Conservation (phyloP, 331 rosid species). For the Phaseolus coccineus region DNA sequence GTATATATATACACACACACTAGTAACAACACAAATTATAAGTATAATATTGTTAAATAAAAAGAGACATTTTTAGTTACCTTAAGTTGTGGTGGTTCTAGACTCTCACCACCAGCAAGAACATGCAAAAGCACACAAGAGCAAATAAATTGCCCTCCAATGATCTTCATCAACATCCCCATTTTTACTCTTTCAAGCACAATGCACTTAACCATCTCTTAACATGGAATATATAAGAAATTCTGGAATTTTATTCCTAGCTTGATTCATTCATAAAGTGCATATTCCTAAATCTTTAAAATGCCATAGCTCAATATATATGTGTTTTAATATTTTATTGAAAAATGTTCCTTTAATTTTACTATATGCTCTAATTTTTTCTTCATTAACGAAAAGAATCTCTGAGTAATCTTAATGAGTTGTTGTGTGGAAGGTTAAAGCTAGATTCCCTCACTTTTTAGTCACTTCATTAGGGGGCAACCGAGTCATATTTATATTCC, state of each 20-base stretch:
- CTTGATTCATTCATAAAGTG: conserved; percentile 59
- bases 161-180: conserved; percentile 41
- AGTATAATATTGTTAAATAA: background rate
- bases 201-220: background rate
- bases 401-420: conserved; percentile 31
- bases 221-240: conserved; percentile 26
- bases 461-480: conserved; percentile 35
- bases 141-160: conserved; percentile 28
- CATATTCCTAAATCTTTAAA: conserved; percentile 42
- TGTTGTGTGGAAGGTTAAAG: conserved; percentile 40
- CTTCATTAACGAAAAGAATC: conserved; percentile 51
- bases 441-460: conserved; percentile 40
- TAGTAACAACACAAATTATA: background rate
- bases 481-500: background rate
- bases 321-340: conserved; percentile 2
- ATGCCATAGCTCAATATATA: background rate
- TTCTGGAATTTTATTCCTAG: conserved; percentile 53
- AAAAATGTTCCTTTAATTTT: conserved; percentile 49
- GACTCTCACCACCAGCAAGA: conserved; percentile 53
- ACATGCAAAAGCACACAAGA: conserved; percentile 52
- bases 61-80: conserved; percentile 44
- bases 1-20: no score
- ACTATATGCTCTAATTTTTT: conserved; percentile 51
- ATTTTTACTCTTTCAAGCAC: conserved; percentile 24
- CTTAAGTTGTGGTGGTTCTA: conserved; percentile 51